These are phyloP conservation scores for Diddensiella caesifluorescens DNA, from an alignment of 805 yeast genomes.

Conservation along the genomic window DNA sequence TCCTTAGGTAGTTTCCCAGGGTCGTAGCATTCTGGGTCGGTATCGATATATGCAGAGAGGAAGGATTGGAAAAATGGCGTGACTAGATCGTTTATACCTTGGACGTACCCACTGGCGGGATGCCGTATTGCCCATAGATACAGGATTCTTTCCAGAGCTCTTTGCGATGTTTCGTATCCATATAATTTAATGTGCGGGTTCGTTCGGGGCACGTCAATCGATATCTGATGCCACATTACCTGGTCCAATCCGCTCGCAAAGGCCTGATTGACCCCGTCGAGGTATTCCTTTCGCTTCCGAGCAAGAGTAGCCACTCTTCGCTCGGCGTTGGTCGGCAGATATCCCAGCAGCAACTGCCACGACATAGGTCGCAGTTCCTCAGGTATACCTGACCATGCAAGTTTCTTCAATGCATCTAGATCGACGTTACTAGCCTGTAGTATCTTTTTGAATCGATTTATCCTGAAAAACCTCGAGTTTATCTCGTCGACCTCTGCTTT, in stretches of 20 bases:
- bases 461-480: constrained; percentile 56
- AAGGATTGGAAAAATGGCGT: constrained; percentile 93
- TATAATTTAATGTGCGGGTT: constrained; percentile 79
- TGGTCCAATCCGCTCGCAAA: constrained; percentile 59
- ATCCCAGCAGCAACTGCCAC: constrained; percentile 89
- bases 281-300: constrained; percentile 81
- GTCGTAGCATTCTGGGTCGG: constrained; percentile 52
- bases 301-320: constrained; percentile 65
- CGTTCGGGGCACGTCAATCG: constrained; percentile 91
- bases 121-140: constrained; percentile 95
- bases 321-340: constrained; percentile 77
- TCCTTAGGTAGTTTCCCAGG: constrained; percentile 55
- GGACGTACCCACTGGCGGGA: constrained; percentile 97
- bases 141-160: constrained; percentile 70
- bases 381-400: constrained; percentile 96
- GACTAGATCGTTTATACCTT: constrained; percentile 90
- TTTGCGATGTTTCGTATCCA: constrained; percentile 62
- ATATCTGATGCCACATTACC: constrained; percentile 90
- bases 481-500: constrained; percentile 47
- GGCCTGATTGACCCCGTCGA: constrained; percentile 66
- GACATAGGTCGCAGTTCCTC: constrained; percentile 68
- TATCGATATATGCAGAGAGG: constrained; percentile 57
- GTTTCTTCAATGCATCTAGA: constrained; percentile 60
- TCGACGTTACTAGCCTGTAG: constrained; percentile 54
- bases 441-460: constrained; percentile 60